These are phyloP conservation scores for Penicillium sp. DNA, from an alignment of 2,329 filamentous ascomycete genomes.

Conservation along the genomic window DNA sequence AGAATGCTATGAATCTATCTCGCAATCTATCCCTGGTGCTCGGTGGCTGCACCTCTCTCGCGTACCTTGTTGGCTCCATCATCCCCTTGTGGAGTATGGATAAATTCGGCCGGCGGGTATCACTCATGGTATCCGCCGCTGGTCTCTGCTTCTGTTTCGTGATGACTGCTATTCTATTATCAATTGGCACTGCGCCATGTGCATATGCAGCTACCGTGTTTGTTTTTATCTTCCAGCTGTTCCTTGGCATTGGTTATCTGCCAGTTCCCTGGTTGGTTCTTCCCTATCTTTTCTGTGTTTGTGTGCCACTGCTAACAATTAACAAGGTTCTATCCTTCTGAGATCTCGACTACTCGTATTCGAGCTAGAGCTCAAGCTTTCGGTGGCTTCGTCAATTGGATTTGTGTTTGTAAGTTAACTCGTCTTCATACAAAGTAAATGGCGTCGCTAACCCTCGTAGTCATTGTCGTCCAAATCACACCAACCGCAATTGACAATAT, in stretches of 20 bases:
- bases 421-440: constrained; percentile 19
- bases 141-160: constrained; percentile 48
- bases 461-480: constrained; percentile 13
- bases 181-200: constrained; percentile 28
- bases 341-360: constrained; percentile 45
- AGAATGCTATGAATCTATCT: constrained; percentile 39
- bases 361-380: constrained; percentile 45
- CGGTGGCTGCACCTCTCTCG: constrained; percentile 47
- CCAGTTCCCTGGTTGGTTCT: constrained; percentile 42
- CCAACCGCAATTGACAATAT: constrained; percentile 32
- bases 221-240: constrained; percentile 49
- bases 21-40: constrained; percentile 55
- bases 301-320: neutral
- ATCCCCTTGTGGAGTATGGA: constrained; percentile 47
- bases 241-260: constrained; percentile 47
- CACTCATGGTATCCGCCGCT: constrained; percentile 44
- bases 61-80: constrained; percentile 43
- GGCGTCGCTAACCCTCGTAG: constrained; percentile 16
- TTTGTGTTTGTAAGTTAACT: constrained; percentile 35
- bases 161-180: constrained; percentile 43
- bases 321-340: constrained; percentile 40
- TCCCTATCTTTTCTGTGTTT: no score
- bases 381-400: constrained; percentile 39
- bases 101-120: constrained; percentile 42
- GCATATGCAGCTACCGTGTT: constrained; percentile 47